These are phyloP conservation scores for Populus tremula DNA, from an alignment of 345 rosid species.

Conservation along the genomic window DNA sequence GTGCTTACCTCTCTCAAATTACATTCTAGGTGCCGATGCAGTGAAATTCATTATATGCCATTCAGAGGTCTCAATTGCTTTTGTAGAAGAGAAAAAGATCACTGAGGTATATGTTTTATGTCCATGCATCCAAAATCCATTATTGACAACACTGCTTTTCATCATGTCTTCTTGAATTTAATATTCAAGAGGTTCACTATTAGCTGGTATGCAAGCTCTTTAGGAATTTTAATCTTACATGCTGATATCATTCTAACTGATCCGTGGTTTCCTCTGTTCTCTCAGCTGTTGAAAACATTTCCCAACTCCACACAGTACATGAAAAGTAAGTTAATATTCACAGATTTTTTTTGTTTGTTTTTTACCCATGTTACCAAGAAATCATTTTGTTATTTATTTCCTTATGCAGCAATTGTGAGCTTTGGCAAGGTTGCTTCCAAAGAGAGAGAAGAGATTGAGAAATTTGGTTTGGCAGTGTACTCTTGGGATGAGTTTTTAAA, in stretches of 20 bases:
- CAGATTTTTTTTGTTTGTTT: constrained; percentile 9
- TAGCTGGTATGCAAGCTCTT: not conserved
- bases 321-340: constrained; percentile 57
- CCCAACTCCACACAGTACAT: constrained; percentile 57
- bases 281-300: constrained; percentile 80
- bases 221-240: not conserved
- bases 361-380: not conserved
- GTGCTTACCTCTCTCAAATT: constrained; percentile 9
- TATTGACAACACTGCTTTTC: not conserved
- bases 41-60: constrained; percentile 83
- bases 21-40: constrained; percentile 79
- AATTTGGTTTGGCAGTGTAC: constrained; percentile 54
- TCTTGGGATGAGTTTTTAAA: constrained; percentile 83
- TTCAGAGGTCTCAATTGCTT: constrained; percentile 82
- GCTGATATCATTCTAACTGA: constrained; percentile 7
- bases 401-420: constrained; percentile 80
- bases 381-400: constrained; percentile 14
- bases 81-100: constrained; percentile 85
- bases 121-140: constrained; percentile 2
- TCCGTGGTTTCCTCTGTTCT: constrained; percentile 15
- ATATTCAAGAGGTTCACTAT: not conserved
- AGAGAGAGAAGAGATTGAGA: constrained; percentile 62
- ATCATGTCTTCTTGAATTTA: not conserved
- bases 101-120: constrained; percentile 55
- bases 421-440: constrained; percentile 71